Evolutionary conservation across 2,329 filamentous ascomycete genomes (phyloP), one percentile per base, ranked within the genome.

Genomic region (Phoma sp.): DNA sequence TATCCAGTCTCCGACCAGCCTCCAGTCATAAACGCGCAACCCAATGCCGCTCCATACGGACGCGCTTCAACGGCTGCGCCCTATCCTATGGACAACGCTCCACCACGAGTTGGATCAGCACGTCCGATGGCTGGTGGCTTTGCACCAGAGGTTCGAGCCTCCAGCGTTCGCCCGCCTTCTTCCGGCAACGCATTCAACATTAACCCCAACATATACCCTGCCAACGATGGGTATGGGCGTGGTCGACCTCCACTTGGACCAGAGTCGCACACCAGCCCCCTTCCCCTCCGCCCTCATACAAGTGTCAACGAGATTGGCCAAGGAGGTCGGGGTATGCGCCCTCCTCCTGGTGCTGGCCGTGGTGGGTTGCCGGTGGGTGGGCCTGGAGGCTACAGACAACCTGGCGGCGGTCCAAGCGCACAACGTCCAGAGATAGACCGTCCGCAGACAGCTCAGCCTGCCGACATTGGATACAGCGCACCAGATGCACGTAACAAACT

Each of bases 81-180:
- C 1, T 92, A 92, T 64, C 89, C 89, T 0, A 81, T 87, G 42
- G 88, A 90, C 60, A 87, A 90, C 60, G 78, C 80, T 47, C 83
- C 85, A 17, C 78, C 82, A 39, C 80, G 79, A n/a, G 70, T 73
- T 42, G 65, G 62, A 29, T 62, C 64, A 17, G 61, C 62, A 43
- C 67, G 68, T 30, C 61, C 73, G 51, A 66, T 67, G 42, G 72
- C 72, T 25, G 75, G 75, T 9, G 77, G 76, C 18, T 77, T 78
- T 62, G 76, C 72, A 29, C 71, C 81, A 2, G 79, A 80, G 32
- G 69, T 83, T 4, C 81, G 83, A 5, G 76, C 82, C 21, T 78
- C 80, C 9, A 78, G 78, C 23, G 64, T 82, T 80, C 60, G 82
- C 75, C 66, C 79, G 34, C 40, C 50, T 14, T 76, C 72, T 12